phyloP scores from a whole-genome alignment of 163 green algal genomes.

The Trebouxiophyceae sp. region DNA sequence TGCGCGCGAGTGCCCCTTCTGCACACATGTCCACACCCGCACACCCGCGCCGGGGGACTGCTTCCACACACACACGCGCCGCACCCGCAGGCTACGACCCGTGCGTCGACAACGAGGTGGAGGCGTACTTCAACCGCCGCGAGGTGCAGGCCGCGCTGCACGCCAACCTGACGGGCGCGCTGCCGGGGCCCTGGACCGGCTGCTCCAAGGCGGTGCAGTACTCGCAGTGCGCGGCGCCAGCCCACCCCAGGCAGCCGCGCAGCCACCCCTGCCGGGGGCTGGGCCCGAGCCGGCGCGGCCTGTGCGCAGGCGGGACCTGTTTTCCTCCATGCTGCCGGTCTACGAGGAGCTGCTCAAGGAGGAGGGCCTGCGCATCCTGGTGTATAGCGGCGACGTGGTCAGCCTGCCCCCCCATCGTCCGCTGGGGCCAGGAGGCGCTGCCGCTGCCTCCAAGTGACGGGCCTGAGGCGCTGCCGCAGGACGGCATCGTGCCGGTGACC shows the following conservation, averaged over 20 bases:
- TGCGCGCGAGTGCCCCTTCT: too few relatives aligned
- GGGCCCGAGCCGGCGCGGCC: constrained; percentile 7
- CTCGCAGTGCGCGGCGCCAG: constrained; percentile 7
- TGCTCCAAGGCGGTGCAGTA: constrained; percentile 31
- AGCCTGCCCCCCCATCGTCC: too few relatives aligned
- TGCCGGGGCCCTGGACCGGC: constrained; percentile 35
- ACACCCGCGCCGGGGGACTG: too few relatives aligned
- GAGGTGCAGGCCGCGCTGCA: constrained; percentile 50
- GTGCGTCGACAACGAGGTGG: constrained; percentile 61
- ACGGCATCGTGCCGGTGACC: constrained; percentile 25
- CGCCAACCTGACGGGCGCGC: constrained; percentile 27
- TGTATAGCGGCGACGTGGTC: constrained; percentile 48
- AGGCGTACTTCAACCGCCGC: constrained; percentile 64
- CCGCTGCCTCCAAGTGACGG: constrained; percentile 27
- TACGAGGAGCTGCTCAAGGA: constrained; percentile 50
- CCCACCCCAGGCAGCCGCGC: background rate
- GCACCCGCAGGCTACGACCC: constrained; percentile 38
- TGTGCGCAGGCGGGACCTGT: constrained; percentile 56
- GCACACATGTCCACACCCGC: too few relatives aligned
- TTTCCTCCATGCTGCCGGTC: constrained; percentile 62
- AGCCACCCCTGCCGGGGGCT: too few relatives aligned
- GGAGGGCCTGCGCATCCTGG: constrained; percentile 24
- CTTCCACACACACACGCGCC: too few relatives aligned
- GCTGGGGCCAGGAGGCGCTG: too few relatives aligned
- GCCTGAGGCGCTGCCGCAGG: background rate